Evolutionary conservation across 164 flowering plant genomes (phyloP), one percentile per base, ranked within the genome.

Genomic region (Hamamelis virginiana): DNA sequence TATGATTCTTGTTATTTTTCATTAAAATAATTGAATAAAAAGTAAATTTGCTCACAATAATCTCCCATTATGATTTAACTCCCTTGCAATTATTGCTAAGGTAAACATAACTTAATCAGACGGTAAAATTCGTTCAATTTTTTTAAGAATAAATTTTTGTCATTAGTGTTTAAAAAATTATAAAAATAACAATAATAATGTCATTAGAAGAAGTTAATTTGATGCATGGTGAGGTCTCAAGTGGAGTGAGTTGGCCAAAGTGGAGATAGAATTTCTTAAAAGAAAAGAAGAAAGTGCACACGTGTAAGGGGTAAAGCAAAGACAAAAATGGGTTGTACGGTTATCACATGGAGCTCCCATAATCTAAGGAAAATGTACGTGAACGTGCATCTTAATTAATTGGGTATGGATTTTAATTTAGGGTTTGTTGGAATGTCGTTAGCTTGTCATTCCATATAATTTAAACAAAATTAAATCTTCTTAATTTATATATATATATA

Each of bases 321-420:
- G 33, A 58, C 65, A 75, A 56, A 51, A 51, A 57, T 41, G 46
- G 8, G 15, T 52, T 68, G 62, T 27, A 46, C 52, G 65, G 74
- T 72, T 16, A 0, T 22, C 78, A 72, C 76, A 72, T 72, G 78
- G 77, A 47, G 27, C 22, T 61, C 43, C 76, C 81, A 62, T 75
- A 57, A 71, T 74, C 68, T 45, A 75, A 64, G 78, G 78, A 22
- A n/a, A 53, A 26, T 60, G 43, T 19, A n/a, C n/a, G n/a, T 46
- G 69, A 59, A 65, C 70, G 76, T 74, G 76, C 72, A 45, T 18
- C n/a, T 12, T 15, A 60, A n/a, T n/a, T n/a, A n/a, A n/a, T n/a
- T n/a, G n/a, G 51, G 53, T 0, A 50, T 50, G 53, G 8, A 15
- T 16, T 50, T 50, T 46, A 46, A 10, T 50, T 50, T 46, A 46